A percentile compares a stretch with the other conserved stretches of the same genome.
Conservation (phyloP, 805 yeast species). For the Candida verbasci region DNA sequence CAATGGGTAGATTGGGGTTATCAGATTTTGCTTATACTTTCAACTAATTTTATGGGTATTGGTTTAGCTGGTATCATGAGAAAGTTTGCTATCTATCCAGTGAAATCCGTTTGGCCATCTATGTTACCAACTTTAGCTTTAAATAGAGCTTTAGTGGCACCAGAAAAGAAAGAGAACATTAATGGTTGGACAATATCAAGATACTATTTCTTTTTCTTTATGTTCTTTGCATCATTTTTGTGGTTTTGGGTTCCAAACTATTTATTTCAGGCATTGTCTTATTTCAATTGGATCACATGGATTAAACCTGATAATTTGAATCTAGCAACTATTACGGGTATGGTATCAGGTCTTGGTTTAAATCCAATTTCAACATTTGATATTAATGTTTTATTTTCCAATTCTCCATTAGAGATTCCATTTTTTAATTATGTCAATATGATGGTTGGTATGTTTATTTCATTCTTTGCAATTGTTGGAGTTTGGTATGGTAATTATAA, state of each 20-base stretch:
- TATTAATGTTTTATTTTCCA: conserved; percentile 37
- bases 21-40: conserved; percentile 17
- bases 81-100: conserved; percentile 23
- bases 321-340: conserved; percentile 48
- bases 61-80: conserved; percentile 27
- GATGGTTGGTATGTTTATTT: conserved; percentile 16
- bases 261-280: conserved; percentile 36
- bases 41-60: conserved; percentile 24
- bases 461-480: conserved; percentile 16
- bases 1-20: conserved; percentile 25
- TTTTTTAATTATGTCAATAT: conserved; percentile 21
- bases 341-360: conserved; percentile 42
- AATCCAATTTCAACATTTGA: conserved; percentile 54
- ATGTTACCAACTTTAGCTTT: conserved; percentile 25
- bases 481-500: conserved; percentile 17
- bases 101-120: conserved; percentile 23
- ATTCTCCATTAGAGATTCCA: conserved; percentile 38
- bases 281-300: conserved; percentile 58
- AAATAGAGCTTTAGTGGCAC: conserved; percentile 22
- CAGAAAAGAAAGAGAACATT: conserved; percentile 20
- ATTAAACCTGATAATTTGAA: conserved; percentile 47
- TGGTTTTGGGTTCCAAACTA: conserved; percentile 46
- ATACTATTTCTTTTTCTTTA: conserved; percentile 17
- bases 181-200: conserved; percentile 28
- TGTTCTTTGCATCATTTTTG: conserved; percentile 24